Percentiles rank a stretch among this genome's conserved stretches.
phyloP scores from a whole-genome alignment of 108 stramenopile species.

The Skeletonema grethae region DNA sequence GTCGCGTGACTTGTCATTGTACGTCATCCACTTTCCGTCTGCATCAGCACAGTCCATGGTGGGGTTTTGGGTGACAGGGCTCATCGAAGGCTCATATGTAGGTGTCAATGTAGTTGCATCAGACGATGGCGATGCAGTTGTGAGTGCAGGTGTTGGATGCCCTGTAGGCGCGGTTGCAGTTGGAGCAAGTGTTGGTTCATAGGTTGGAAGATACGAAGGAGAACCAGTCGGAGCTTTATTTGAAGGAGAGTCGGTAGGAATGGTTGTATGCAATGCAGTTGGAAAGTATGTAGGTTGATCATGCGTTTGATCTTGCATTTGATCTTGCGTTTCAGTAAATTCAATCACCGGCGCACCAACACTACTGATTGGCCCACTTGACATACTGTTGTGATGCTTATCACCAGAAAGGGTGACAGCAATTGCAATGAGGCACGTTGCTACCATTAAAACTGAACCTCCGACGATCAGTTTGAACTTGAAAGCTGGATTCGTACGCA shows the following conservation, averaged over 20 bases:
- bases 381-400: background rate
- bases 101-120: background rate
- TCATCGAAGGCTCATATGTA: background rate
- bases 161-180: background rate
- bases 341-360: slow-evolving; percentile 7
- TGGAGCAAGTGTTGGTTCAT: background rate
- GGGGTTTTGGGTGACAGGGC: slow-evolving; percentile 17
- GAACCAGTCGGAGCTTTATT: slow-evolving; percentile 5
- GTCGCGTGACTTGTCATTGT: slow-evolving; percentile 39
- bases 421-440: background rate
- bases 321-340: slow-evolving; percentile 14
- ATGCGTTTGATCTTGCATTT: background rate
- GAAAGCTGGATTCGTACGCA: slow-evolving; percentile 26
- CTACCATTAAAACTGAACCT: background rate
- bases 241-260: background rate
- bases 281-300: slow-evolving; percentile 15
- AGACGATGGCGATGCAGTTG: background rate
- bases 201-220: slow-evolving; percentile 8
- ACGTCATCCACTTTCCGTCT: slow-evolving; percentile 24
- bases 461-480: slow-evolving; percentile 24
- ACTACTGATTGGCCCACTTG: slow-evolving; percentile 5
- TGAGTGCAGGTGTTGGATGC: background rate
- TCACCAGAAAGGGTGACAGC: background rate
- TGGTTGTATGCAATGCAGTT: background rate
- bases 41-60: slow-evolving; percentile 36